A percentile compares a stretch with the other conserved stretches of the same genome.
Conservation (phyloP, 2,329 filamentous ascomycete species). For the Aureobasidium lini region DNA sequence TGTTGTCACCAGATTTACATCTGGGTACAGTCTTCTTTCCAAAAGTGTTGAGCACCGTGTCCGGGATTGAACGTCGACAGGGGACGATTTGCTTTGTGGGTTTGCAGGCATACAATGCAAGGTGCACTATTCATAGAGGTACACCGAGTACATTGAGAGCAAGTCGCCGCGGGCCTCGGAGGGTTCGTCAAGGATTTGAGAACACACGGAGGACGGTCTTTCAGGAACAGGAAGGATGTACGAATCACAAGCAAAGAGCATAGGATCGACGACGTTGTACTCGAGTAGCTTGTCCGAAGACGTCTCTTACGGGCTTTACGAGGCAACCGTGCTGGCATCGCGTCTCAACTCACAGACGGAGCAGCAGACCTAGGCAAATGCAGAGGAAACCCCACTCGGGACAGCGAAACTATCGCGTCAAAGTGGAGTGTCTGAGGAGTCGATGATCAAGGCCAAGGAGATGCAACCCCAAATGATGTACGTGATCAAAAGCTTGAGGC, state of each 20-base stretch:
- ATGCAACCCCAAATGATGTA: background rate
- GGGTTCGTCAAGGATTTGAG: background rate
- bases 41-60: background rate
- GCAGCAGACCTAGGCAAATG: background rate
- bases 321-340: background rate
- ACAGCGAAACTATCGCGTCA: background rate
- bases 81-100: background rate
- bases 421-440: background rate
- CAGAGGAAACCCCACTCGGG: background rate
- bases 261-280: background rate
- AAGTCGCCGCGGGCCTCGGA: constrained; percentile 1
- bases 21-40: background rate
- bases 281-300: background rate
- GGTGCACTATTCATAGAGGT: constrained; percentile 7
- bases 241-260: background rate
- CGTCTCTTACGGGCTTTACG: constrained; percentile 6
- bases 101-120: background rate
- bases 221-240: constrained; percentile 5
- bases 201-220: background rate
- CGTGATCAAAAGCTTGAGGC: constrained; percentile 6
- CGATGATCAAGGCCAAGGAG: background rate
- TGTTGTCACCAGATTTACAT: background rate
- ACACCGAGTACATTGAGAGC: background rate
- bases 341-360: background rate
- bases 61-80: background rate